phyloP scores from a whole-genome alignment of 805 yeast species.

The Candida chilensis region DNA sequence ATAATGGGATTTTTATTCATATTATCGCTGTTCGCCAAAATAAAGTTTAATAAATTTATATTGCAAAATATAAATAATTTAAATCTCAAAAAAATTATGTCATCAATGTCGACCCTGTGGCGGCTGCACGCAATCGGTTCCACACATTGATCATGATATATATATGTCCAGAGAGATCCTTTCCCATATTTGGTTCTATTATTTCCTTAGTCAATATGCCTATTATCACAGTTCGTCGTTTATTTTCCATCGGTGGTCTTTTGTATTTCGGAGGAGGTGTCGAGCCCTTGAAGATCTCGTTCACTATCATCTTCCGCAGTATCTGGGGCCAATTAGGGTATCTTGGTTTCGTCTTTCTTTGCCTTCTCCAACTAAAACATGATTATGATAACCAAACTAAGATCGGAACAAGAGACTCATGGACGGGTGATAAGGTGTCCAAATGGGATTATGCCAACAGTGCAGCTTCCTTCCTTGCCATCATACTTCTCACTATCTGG shows the following conservation, averaged over 20 bases:
- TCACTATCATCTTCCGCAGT: neutral
- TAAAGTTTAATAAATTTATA: too few species aligned
- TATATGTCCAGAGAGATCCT: neutral
- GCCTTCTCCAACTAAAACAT: neutral
- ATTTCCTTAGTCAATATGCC: neutral
- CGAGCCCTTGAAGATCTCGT: neutral
- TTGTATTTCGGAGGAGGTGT: neutral
- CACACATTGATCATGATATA: neutral
- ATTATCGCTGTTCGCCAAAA: slow-evolving; percentile 4
- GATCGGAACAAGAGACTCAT: neutral
- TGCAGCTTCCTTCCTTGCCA: too few species aligned
- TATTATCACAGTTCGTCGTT: neutral
- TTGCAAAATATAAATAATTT: too few species aligned
- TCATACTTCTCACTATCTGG: too few species aligned
- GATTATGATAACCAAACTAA: neutral
- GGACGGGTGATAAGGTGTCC: neutral
- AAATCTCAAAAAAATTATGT: neutral
- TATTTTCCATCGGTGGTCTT: neutral
- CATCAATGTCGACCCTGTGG: neutral
- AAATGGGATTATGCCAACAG: neutral
- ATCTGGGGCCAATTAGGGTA: neutral
- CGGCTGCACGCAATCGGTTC: neutral
- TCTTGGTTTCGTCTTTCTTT: neutral
- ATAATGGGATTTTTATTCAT: slow-evolving; percentile 14
- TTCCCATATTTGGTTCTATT: neutral